A percentile compares a stretch with the other conserved stretches of the same genome.
Evolutionary conservation across 2,329 filamentous ascomycete species (phyloP).

Genomic region (Metarhizium album): DNA sequence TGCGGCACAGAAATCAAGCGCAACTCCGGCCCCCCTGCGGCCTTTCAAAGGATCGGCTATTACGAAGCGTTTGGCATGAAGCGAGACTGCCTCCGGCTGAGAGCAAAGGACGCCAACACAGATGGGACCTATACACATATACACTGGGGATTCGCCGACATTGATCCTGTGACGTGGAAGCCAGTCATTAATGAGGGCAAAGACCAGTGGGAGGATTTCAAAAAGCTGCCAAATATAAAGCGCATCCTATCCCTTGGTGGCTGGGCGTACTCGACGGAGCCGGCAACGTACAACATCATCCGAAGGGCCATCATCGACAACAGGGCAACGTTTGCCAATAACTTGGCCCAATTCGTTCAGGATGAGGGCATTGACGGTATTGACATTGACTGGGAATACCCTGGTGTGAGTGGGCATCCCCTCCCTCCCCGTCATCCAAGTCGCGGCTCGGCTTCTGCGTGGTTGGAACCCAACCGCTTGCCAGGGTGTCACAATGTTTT

Average conservation of each 20-base stretch:
- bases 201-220: conserved; percentile 14
- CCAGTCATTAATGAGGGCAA: background rate
- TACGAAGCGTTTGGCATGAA: conserved; percentile 10
- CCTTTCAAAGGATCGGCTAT: conserved; percentile 13
- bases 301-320: conserved; percentile 18
- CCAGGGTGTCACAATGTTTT: background rate
- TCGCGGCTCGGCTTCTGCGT: background rate
- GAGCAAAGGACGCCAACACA: conserved; percentile 10
- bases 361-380: conserved; percentile 26
- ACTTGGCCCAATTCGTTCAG: conserved; percentile 25
- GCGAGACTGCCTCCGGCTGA: conserved; percentile 7
- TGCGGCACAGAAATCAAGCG: conserved; percentile 13
- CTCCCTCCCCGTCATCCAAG: background rate
- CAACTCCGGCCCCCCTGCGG: background rate
- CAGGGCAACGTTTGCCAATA: conserved; percentile 20
- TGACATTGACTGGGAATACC: conserved; percentile 32
- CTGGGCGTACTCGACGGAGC: conserved; percentile 16
- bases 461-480: background rate
- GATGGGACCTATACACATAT: conserved; percentile 12
- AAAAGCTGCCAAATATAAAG: conserved; percentile 12
- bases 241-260: conserved; percentile 19
- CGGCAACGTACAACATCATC: conserved; percentile 13
- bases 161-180: conserved; percentile 13
- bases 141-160: conserved; percentile 19
- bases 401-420: conserved; percentile 13